phyloP scores from a whole-genome alignment of 768 basidiomycete species.

The Gloeopeniophorella convolvens region DNA sequence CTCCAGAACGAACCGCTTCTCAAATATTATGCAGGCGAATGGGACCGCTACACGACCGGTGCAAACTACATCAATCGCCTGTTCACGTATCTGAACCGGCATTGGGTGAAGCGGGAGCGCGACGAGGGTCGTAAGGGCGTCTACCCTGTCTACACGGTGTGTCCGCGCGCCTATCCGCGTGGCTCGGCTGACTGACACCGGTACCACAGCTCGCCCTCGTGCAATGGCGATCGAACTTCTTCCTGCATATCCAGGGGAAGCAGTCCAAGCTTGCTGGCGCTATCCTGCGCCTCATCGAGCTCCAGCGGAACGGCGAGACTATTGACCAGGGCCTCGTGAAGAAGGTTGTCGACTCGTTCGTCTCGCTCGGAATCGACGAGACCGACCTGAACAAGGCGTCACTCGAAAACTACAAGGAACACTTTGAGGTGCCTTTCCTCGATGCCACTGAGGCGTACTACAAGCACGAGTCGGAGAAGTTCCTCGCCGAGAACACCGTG shows the following conservation, averaged over 20 bases:
- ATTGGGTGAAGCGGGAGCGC: constrained; percentile 98
- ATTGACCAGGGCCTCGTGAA: constrained; percentile 92
- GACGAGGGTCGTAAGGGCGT: constrained; percentile 95
- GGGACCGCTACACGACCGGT: constrained; percentile 95
- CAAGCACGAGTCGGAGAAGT: constrained; percentile 84
- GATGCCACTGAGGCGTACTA: constrained; percentile 87
- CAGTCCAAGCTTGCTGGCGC: constrained; percentile 80
- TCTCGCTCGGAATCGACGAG: constrained; percentile 92
- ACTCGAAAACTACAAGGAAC: constrained; percentile 87
- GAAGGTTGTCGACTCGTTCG: constrained; percentile 91
- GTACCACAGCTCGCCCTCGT: constrained; percentile 75
- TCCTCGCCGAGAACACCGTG: constrained; percentile 81
- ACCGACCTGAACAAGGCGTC: constrained; percentile 87
- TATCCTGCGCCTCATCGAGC: constrained; percentile 84
- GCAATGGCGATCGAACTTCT: constrained; percentile 92
- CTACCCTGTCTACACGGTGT: constrained; percentile 92
- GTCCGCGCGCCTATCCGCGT: constrained; percentile 25
- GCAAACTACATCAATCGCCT: constrained; percentile 96
- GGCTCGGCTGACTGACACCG: constrained; percentile 1
- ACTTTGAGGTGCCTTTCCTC: constrained; percentile 88
- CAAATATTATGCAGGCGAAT: constrained; percentile 86
- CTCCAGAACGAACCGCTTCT: constrained; percentile 84
- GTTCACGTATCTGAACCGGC: constrained; percentile 96
- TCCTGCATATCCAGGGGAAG: constrained; percentile 79
- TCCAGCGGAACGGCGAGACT: constrained; percentile 87